Base-by-base conservation (phyloP, 2,329 filamentous ascomycete genomes). In the Sporothrix luriei region DNA sequence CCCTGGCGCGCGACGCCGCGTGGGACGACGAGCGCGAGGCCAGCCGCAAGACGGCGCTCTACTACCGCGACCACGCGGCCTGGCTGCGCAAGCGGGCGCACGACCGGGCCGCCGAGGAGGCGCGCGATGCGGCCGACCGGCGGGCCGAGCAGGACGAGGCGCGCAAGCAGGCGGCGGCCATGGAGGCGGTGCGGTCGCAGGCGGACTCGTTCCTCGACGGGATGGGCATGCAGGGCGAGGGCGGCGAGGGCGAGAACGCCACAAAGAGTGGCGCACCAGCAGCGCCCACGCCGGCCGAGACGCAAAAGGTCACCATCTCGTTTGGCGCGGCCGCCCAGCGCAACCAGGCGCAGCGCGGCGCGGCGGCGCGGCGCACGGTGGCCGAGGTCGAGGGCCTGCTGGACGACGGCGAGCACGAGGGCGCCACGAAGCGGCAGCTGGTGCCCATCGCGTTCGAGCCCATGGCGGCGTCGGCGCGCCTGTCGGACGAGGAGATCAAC, bases 321-420 rank as follows among this genome's bases (percentile, higher is more conserved):
- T 89, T 98, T 33, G 94, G 94, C 68, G 93, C 93, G 0, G 92
- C 94, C 0, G 92, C 93, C 0, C 93, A 96, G 78, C 93, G 84
- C 74, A 84, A 84, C 0, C 85, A 87, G 65, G 85, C 85, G 0
- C 85, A 86, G 70, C 82, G 84, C 52, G 81, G 81, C 0, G 84
- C 84, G 16, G 82, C 87, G 0, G 84, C 87, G 70, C 87, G 92
- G 71, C 90, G 93, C 71, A 97, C 93, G 0, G 90, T 97, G 72
- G 93, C 93, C 69, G 95, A 99, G 77, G 92, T 99, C 69, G 95
- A 98, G 82, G 93, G 93, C 43, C 84, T 99, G 0, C 84, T 99
- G 73, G 95, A 98, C 80, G 94, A 98, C 79, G 95, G 98, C 79
- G 95, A 98, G 77, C 91, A 95, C 72, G 87, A 91, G 65, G 82